These are phyloP conservation scores for Globisporangium nunn DNA, from an alignment of 352 stramenopile species.

Conservation along the genomic window DNA sequence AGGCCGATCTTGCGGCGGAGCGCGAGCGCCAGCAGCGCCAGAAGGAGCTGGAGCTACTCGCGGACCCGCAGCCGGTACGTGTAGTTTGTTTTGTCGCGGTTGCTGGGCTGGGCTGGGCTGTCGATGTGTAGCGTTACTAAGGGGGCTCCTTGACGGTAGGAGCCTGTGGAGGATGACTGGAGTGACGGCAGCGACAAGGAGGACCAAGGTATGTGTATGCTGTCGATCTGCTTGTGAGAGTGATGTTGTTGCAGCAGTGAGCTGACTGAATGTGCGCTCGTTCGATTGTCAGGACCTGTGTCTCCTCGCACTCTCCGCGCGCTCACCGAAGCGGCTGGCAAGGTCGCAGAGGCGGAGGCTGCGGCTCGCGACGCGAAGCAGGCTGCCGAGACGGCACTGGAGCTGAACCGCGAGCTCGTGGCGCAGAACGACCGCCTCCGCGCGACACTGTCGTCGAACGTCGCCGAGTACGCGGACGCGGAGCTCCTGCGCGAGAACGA, in stretches of 20 bases:
- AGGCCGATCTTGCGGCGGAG: constrained; percentile 16
- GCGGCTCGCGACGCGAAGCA: constrained; percentile 67
- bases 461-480: constrained; percentile 60
- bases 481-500: constrained; percentile 65
- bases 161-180: constrained; percentile 80
- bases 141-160: constrained; percentile 54
- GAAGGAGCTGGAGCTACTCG: constrained; percentile 28
- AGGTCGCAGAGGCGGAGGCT: constrained; percentile 68
- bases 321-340: constrained; percentile 62
- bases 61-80: constrained; percentile 56
- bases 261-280: not conserved
- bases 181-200: constrained; percentile 68
- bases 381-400: constrained; percentile 44
- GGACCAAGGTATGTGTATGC: constrained; percentile 17
- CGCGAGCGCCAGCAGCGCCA: constrained; percentile 21
- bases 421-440: constrained; percentile 58
- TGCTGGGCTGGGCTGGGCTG: not conserved
- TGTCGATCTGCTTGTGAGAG: not conserved
- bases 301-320: constrained; percentile 54
- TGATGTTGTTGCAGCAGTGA: not conserved
- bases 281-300: constrained; percentile 23
- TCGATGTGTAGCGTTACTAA: constrained; percentile 23
- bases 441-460: constrained; percentile 54
- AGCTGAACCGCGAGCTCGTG: constrained; percentile 56
- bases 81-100: not conserved